Base-by-base conservation (phyloP, 176 grass and related monocot genomes). In the Miscanthus lutarioriparius region DNA sequence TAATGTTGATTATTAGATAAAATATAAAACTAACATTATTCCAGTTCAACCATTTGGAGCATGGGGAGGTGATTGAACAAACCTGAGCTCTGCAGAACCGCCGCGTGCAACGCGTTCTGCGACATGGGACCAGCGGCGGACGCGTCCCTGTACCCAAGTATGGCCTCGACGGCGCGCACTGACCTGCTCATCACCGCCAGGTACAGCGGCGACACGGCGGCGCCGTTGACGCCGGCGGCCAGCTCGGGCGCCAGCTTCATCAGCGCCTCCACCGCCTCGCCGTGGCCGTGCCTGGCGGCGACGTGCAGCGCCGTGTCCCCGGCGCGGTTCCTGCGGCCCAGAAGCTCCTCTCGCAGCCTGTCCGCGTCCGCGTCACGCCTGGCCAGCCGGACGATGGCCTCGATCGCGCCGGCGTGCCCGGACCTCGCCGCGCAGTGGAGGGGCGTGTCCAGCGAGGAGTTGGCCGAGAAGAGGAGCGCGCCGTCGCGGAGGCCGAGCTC, bases 351-450 rank as follows among this genome's bases (percentile, higher is more conserved):
- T 1, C 28, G 38, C 44, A 82, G 45, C 41, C 30, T 27, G 19
- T 19, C 69, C 26, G 80, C 85, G 13, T 74, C 58, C 2, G 59
- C 41, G 54, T 9, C 40, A 0, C 35, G 28, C 16, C 54, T 58
- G 2, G 81, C 47, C 22, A 83, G 51, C 43, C 10, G 14, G 19
- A 82, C 13, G 22, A 94, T n/a, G 3, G 66, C 49, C 0, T 83
- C 63, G 20, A 83, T 74, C 0, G 86, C 64, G 11, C 28, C 15
- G 2, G 54, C 54, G 40, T 79, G 69, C 5, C 83, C 79, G 0
- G 68, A 68, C 41, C 88, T 76, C 25, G 86, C 88, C 0, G 88
- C 82, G 39, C 26, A 38, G 51, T 91, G 91, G 27, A 94, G 64
- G 5, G 88, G 88, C 54, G 88, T 88, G 80, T 94, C 91, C 27